phyloP scores from a whole-genome alignment of 202 grass and related monocot genomes.

The Musa balbisiana region DNA sequence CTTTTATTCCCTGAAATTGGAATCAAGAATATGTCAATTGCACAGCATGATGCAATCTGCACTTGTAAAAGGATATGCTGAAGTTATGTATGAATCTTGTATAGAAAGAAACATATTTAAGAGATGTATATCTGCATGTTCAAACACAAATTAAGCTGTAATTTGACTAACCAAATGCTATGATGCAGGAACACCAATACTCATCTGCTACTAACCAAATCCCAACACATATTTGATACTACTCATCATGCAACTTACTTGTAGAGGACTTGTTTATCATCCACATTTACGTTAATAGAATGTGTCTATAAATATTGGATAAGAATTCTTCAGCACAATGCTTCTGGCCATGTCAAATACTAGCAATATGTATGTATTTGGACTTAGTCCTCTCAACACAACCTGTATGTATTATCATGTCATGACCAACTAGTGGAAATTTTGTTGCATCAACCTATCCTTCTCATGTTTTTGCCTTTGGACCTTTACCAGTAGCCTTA shows the following conservation, averaged over 20 bases:
- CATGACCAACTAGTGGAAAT: too few relatives aligned
- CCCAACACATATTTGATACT: not conserved
- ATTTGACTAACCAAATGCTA: not conserved
- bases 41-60: not conserved
- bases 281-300: not conserved
- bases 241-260: not conserved
- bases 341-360: too few relatives aligned
- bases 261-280: not conserved
- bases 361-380: too few relatives aligned
- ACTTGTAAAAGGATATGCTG: not conserved
- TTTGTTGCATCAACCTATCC: too few relatives aligned
- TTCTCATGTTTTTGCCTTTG: too few relatives aligned
- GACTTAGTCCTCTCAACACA: too few relatives aligned
- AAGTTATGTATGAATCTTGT: too few relatives aligned
- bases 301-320: not conserved
- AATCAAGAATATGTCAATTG: not conserved
- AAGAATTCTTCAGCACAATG: too few relatives aligned
- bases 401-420: too few relatives aligned
- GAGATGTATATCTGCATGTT: too few relatives aligned
- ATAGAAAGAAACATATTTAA: too few relatives aligned
- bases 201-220: not conserved
- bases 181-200: not conserved
- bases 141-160: not conserved
- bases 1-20: slow-evolving; percentile 59
- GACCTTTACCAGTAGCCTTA: too few relatives aligned